phyloP scores from a whole-genome alignment of 305 asterid genomes.

The Solanum hybrid region DNA sequence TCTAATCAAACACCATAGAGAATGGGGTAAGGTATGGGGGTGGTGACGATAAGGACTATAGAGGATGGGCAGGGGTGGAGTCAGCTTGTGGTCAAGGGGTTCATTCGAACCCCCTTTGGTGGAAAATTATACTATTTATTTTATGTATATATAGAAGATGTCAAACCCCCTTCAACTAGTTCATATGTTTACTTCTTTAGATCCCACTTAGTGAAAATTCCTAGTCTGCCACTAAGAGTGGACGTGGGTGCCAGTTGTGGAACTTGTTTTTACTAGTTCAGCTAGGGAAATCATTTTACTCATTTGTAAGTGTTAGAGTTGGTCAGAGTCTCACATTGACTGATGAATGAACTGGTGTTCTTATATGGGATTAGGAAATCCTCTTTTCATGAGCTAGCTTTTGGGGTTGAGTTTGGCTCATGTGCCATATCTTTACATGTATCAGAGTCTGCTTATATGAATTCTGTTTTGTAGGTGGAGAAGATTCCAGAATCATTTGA shows the following conservation, averaged over 20 bases:
- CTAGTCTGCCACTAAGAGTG: no score
- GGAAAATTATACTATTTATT: no score
- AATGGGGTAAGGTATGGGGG: no score
- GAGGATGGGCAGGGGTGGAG: background rate
- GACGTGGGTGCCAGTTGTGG: background rate
- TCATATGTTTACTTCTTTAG: no score
- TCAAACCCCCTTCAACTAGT: no score
- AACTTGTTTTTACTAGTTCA: background rate
- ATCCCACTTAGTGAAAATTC: no score
- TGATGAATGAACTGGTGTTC: background rate
- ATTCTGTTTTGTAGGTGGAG: slow-evolving; percentile 26
- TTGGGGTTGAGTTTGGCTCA: background rate
- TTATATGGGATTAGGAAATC: background rate
- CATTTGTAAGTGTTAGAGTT: background rate
- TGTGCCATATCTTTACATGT: background rate
- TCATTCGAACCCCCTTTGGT: no score
- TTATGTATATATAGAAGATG: no score
- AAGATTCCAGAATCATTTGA: slow-evolving; percentile 30
- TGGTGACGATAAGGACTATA: background rate
- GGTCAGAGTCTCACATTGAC: background rate
- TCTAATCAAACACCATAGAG: background rate
- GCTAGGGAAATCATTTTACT: background rate
- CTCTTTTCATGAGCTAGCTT: background rate
- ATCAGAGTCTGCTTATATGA: background rate
- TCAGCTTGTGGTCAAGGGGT: no score